Evolutionary conservation across 805 yeast genomes (phyloP).

Genomic region (Kodamaea leandrae): DNA sequence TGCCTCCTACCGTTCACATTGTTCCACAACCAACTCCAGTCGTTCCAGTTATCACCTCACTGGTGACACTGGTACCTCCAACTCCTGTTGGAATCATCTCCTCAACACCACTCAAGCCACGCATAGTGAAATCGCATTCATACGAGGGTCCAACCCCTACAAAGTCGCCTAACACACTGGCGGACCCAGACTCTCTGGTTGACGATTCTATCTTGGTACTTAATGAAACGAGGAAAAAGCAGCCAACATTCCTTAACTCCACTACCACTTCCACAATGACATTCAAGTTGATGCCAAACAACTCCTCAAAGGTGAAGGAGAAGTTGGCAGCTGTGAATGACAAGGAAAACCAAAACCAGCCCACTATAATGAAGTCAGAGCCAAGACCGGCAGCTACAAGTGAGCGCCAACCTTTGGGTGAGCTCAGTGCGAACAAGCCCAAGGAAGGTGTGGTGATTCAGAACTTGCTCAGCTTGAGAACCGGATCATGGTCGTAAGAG

Average conservation of each 20-base stretch:
- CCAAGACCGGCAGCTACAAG: slow-evolving; percentile 7
- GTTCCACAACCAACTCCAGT: slow-evolving; percentile 2
- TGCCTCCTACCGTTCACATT: slow-evolving; percentile 1
- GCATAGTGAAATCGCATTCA: slow-evolving; percentile 13
- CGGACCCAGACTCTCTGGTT: slow-evolving; percentile 16
- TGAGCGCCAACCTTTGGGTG: slow-evolving; percentile 24
- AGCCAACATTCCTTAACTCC: slow-evolving; percentile 31
- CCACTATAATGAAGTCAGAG: slow-evolving; percentile 18
- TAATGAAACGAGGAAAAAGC: slow-evolving; percentile 34
- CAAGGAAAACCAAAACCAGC: slow-evolving; percentile 19
- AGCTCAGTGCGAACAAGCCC: slow-evolving; percentile 18
- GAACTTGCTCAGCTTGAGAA: slow-evolving; percentile 39
- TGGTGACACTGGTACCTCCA: slow-evolving; percentile 1
- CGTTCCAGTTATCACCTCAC: slow-evolving; percentile 1
- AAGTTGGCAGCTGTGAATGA: slow-evolving; percentile 23
- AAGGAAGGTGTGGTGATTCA: slow-evolving; percentile 23
- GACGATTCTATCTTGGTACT: slow-evolving; percentile 19
- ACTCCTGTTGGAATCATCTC: slow-evolving; percentile 10
- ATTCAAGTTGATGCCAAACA: slow-evolving; percentile 33
- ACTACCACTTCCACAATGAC: slow-evolving; percentile 31
- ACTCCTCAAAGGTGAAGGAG: slow-evolving; percentile 23
- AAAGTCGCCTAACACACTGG: slow-evolving; percentile 14
- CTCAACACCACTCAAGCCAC: slow-evolving; percentile 17
- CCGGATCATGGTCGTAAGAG: slow-evolving; percentile 30
- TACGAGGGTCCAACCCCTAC: slow-evolving; percentile 7